These are phyloP conservation scores for Dysphania ambrosioides DNA, from an alignment of 148 eudicot species.

Conservation along the genomic window DNA sequence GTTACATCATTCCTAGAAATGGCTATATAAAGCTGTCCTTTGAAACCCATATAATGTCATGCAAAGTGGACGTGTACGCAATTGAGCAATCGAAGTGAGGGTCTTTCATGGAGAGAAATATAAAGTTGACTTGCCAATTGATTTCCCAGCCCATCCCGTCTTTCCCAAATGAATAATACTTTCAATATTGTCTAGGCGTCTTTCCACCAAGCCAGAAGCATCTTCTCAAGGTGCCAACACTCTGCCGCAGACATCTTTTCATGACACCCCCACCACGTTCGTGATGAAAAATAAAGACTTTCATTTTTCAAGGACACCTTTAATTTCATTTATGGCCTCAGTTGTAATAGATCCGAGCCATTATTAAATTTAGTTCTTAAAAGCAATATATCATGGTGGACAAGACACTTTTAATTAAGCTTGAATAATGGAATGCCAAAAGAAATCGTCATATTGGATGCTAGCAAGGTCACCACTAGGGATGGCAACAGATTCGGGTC, in stretches of 20 bases:
- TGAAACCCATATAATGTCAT: background rate
- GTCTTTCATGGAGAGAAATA: conserved; percentile 31
- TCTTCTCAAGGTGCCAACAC: too few species aligned
- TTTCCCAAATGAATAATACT: too few species aligned
- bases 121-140: conserved; percentile 42
- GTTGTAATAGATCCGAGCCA: background rate
- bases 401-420: background rate
- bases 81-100: conserved; percentile 11
- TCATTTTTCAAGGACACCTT: too few species aligned
- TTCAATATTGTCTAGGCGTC: too few species aligned
- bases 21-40: conserved; percentile 16
- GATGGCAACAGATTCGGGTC: too few species aligned
- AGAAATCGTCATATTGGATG: background rate
- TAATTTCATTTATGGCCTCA: too few species aligned
- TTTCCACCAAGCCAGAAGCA: too few species aligned
- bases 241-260: too few species aligned
- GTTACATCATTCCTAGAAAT: background rate
- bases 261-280: too few species aligned
- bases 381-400: background rate
- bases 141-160: too few species aligned
- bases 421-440: background rate
- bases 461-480: background rate
- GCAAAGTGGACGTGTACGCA: background rate
- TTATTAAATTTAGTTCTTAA: background rate
- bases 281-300: too few species aligned